Evolutionary conservation across 306 rosid genomes (phyloP), one percentile per base, ranked within the genome.

Genomic region (Myrica gale): DNA sequence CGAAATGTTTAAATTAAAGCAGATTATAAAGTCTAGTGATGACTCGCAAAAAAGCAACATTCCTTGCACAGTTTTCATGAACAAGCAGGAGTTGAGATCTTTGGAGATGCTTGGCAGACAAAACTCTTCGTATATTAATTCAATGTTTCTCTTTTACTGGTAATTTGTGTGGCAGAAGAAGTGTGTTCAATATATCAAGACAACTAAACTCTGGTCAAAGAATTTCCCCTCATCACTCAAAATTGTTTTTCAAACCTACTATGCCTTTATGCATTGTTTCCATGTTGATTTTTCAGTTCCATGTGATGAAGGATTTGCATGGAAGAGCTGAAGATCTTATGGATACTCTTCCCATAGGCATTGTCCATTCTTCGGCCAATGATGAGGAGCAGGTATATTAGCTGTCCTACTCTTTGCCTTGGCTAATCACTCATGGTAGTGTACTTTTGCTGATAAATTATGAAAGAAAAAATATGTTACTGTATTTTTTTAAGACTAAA

Each of bases 361-460:
- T 85, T 73, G 88, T 53, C 69, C 83, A 78, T 90, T 85, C 91
- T 72, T 83, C 93, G 7, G 77, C 81, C 73, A 85, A 82, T 82
- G 93, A 86, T 55, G 90, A 81, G 74, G 97, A 85, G 58, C 96
- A 92, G 98, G 98, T 95, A 89, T 23, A 61, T 60, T 78, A 58
- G 12, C 17, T 12, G 50, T 16, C 47, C 37, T 78, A 74, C 32
- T n/a, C 65, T 57, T 68, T 75, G 45, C 67, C 48, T 61, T 44
- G 74, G 21, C 9, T 51, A 48, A n/a, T 68, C 16, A 52, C 72
- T 43, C 55, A 16, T 42, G 19, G 32, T 16, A 65, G 69, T 47
- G 60, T 71, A 52, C 60, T 48, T 68, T 45, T 71, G 66, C 48
- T 4, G 42, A 58, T 53, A 44, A 72, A 19, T 65, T 71, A 58